Percentiles rank a stretch among this genome's conserved stretches.
These are phyloP conservation scores for Colletotrichum sp. DNA, from an alignment of 2,329 filamentous ascomycete species.

Conservation along the genomic window DNA sequence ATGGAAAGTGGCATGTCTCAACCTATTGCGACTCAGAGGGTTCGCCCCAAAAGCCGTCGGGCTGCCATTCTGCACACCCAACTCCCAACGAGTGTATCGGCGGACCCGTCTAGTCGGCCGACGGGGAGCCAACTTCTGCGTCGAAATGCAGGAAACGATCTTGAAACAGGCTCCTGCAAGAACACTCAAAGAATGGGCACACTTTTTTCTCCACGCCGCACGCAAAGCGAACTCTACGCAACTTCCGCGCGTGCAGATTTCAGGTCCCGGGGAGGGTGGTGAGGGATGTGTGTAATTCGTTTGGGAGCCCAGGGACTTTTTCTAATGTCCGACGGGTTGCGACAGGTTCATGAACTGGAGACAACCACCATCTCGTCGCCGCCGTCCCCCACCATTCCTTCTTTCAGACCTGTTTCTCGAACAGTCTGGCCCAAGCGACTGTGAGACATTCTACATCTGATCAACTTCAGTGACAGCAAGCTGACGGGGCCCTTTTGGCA, in stretches of 20 bases:
- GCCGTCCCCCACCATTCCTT: not conserved
- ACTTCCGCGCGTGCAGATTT: not conserved
- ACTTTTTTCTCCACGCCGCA: not conserved
- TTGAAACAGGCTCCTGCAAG: constrained; percentile 12
- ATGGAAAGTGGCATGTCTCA: not conserved
- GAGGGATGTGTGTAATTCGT: not conserved
- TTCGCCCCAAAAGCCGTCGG: not conserved
- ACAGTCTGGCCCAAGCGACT: not conserved
- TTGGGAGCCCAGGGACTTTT: not conserved
- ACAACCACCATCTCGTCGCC: not conserved
- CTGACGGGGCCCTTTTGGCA: not conserved
- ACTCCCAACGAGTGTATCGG: not conserved
- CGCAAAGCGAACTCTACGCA: not conserved
- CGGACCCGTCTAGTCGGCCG: constrained; percentile 8
- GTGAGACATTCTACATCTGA: not conserved
- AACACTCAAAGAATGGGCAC: not conserved
- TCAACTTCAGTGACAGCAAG: not conserved
- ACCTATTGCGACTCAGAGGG: not conserved
- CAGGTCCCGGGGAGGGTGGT: not conserved
- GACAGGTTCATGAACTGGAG: not conserved
- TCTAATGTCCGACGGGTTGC: not conserved
- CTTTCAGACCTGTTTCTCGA: not conserved
- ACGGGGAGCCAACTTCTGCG: not conserved
- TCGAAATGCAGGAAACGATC: constrained; percentile 4
- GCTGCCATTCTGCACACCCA: not conserved